Conservation (phyloP, 768 basidiomycete genomes). For the Rhodosporidiobolus odoratus region DNA sequence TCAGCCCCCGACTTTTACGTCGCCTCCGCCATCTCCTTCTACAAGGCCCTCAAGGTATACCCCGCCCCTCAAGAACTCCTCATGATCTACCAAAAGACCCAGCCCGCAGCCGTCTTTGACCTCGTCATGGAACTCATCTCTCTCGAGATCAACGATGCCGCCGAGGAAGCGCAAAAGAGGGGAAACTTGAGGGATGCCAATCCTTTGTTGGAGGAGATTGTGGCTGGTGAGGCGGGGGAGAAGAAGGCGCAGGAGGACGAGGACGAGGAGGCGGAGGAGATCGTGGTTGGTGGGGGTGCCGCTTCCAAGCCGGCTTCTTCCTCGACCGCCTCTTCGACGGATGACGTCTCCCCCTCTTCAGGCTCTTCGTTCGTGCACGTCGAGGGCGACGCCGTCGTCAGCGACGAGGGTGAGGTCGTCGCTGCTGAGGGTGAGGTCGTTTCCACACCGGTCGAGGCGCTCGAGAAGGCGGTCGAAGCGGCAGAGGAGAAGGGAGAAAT, state of each 20-base stretch:
- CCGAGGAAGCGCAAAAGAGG: not conserved
- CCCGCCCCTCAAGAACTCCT: constrained; percentile 91
- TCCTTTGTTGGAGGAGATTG: constrained; percentile 17
- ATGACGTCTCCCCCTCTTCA: not conserved
- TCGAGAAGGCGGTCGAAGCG: not conserved
- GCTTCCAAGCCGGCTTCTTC: not conserved
- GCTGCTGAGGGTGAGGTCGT: not conserved
- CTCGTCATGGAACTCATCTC: constrained; percentile 77
- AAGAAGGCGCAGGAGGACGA: not conserved
- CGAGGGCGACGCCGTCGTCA: constrained; percentile 10
- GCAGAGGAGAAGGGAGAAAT: not conserved
- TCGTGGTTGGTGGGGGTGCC: not conserved
- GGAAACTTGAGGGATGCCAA: not conserved
- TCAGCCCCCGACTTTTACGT: constrained; percentile 72
- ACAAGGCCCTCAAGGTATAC: constrained; percentile 86
- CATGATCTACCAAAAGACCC: constrained; percentile 86
- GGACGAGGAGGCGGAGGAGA: constrained; percentile 12
- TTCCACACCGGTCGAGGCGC: not conserved
- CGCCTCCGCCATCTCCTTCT: constrained; percentile 81
- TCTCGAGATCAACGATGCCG: constrained; percentile 52
- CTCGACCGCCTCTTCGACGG: constrained; percentile 3
- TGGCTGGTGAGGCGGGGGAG: not conserved
- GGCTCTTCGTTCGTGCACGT: constrained; percentile 33
- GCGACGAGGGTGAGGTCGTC: constrained; percentile 8
- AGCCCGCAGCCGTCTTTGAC: constrained; percentile 69